Percentiles rank a stretch among this genome's conserved stretches.
These are phyloP conservation scores for Leccinum subrobustum DNA, from an alignment of 1,284 basidiomycete genomes.

Conservation along the genomic window DNA sequence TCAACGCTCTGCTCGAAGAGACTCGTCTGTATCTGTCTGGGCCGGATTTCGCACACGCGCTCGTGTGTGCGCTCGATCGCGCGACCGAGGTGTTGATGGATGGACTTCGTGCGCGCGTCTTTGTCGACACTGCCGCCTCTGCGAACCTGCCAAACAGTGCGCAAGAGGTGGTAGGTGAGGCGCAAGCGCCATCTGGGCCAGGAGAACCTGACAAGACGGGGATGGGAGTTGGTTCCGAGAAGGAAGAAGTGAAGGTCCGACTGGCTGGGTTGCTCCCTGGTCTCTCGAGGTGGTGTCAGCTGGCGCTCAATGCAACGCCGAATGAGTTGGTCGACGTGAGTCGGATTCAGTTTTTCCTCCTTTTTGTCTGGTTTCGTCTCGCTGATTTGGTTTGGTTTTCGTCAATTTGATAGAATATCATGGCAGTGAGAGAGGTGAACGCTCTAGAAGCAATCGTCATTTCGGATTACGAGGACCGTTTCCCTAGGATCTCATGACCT, in stretches of 20 bases:
- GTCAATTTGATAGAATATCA: conserved; percentile 34
- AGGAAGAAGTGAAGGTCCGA: conserved; percentile 51
- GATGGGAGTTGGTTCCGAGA: conserved; percentile 1
- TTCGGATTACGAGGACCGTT: conserved; percentile 39
- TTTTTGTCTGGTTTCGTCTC: background rate
- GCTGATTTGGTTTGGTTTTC: background rate
- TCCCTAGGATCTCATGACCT: conserved; percentile 26
- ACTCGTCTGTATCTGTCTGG: conserved; percentile 65
- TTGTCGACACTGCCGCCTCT: conserved; percentile 34
- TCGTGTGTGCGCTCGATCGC: conserved; percentile 67
- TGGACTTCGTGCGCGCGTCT: conserved; percentile 59
- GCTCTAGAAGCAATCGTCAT: conserved; percentile 50
- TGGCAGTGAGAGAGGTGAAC: conserved; percentile 43
- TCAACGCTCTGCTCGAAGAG: conserved; percentile 66
- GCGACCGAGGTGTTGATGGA: conserved; percentile 57
- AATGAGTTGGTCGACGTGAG: conserved; percentile 85
- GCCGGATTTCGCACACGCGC: conserved; percentile 65
- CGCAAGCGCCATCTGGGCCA: background rate
- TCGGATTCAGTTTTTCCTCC: conserved; percentile 5
- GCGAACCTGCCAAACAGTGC: conserved; percentile 17
- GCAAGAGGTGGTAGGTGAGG: background rate
- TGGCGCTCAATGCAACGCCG: conserved; percentile 69
- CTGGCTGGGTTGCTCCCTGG: conserved; percentile 78
- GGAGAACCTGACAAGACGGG: background rate
- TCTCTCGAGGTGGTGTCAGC: conserved; percentile 72